Conservation (phyloP, 805 yeast species). For the Saccharomycopsis babjevae region DNA sequence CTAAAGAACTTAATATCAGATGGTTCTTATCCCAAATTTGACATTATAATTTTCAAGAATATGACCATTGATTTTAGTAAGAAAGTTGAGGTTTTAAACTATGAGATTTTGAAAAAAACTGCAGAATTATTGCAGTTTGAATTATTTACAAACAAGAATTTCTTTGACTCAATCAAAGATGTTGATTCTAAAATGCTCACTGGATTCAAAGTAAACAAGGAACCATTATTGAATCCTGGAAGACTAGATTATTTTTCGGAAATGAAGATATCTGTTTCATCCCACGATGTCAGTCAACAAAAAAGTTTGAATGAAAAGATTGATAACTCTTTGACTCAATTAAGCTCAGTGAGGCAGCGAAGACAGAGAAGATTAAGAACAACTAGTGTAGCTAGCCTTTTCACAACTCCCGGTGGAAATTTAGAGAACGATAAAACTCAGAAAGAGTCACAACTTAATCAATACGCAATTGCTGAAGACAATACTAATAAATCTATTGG, state of each 20-base stretch:
- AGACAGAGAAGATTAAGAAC: conserved; percentile 1
- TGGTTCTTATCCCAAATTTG: not conserved
- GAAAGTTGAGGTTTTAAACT: not conserved
- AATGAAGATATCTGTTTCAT: not conserved
- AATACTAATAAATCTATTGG: not conserved
- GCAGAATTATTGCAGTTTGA: not conserved
- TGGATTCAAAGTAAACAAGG: not conserved
- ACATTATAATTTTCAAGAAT: not conserved
- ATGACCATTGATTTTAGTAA: not conserved
- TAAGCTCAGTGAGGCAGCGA: not conserved
- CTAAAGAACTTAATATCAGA: not conserved
- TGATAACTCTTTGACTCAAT: not conserved
- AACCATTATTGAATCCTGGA: not conserved
- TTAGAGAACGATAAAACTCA: not conserved
- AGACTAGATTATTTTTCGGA: not conserved
- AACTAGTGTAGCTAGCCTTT: not conserved
- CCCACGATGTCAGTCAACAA: not conserved
- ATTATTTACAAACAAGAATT: conserved; percentile 7
- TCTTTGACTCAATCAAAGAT: conserved; percentile 2
- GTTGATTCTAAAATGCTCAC: not conserved
- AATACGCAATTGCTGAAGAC: not conserved
- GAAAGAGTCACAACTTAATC: not conserved
- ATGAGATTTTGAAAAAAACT: not conserved
- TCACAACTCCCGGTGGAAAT: not conserved
- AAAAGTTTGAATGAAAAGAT: not conserved